Conservation (phyloP, 169 alveolate species). For the Cryptosporidium tyzzeri region DNA sequence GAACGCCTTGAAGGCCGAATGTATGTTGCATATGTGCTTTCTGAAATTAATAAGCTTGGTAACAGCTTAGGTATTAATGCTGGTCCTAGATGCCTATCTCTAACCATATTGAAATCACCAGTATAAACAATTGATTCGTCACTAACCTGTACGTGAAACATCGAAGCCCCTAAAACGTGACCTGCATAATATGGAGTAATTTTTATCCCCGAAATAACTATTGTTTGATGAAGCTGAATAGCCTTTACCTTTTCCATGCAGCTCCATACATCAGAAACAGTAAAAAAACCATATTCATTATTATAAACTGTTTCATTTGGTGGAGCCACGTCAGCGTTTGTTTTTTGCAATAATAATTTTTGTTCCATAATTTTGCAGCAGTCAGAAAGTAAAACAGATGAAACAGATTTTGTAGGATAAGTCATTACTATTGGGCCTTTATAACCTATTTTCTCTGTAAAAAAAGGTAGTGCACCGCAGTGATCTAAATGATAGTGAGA, state of each 20-base stretch:
- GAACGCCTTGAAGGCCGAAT: constrained; percentile 94
- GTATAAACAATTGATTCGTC: constrained; percentile 94
- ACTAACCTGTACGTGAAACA: constrained; percentile 93
- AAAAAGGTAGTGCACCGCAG: constrained; percentile 98
- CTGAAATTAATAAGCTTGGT: constrained; percentile 95
- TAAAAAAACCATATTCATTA: constrained; percentile 86
- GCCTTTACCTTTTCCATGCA: constrained; percentile 88
- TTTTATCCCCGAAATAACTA: constrained; percentile 86
- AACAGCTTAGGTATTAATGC: constrained; percentile 93
- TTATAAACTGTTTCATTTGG: constrained; percentile 71
- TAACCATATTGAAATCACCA: constrained; percentile 94
- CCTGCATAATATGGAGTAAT: constrained; percentile 98
- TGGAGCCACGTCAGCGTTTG: constrained; percentile 76
- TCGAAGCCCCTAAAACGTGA: constrained; percentile 98
- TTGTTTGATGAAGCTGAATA: constrained; percentile 92
- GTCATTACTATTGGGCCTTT: constrained; percentile 95
- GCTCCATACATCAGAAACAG: constrained; percentile 87
- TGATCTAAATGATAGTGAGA: constrained; percentile 99
- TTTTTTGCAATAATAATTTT: constrained; percentile 79
- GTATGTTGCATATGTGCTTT: constrained; percentile 96
- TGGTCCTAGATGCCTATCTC: constrained; percentile 97
- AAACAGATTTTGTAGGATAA: constrained; percentile 96
- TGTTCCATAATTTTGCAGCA: constrained; percentile 91
- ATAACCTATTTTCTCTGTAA: constrained; percentile 94
- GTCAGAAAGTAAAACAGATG: constrained; percentile 96